Percentiles rank a stretch among this genome's conserved stretches.
These are phyloP conservation scores for Aurantiochytrium sp. DNA, from an alignment of 108 stramenopile genomes.

Conservation along the genomic window DNA sequence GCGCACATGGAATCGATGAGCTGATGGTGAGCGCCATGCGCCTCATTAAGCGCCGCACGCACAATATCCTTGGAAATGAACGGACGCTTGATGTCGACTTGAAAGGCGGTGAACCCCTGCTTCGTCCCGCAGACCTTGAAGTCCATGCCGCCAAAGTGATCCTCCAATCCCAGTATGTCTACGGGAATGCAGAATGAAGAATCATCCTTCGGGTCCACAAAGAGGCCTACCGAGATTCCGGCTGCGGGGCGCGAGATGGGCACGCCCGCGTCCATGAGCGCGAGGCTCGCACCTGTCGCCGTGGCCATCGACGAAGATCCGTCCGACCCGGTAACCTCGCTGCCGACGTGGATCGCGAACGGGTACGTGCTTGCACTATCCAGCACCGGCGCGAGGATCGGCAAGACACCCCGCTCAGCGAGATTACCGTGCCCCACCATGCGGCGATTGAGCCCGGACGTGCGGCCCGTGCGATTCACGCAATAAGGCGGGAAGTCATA, in stretches of 20 bases:
- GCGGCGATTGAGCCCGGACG: constrained; percentile 59
- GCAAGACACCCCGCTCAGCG: constrained; percentile 77
- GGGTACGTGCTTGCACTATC: constrained; percentile 61
- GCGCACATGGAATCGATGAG: constrained; percentile 69
- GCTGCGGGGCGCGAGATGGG: constrained; percentile 73
- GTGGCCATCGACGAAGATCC: constrained; percentile 78
- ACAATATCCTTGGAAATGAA: constrained; percentile 53
- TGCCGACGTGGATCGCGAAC: constrained; percentile 72
- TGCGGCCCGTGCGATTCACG: constrained; percentile 57
- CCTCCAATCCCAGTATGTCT: constrained; percentile 86
- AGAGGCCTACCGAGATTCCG: constrained; percentile 77
- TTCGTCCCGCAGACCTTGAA: constrained; percentile 83
- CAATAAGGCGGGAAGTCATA: constrained; percentile 81
- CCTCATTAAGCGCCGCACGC: too few species aligned
- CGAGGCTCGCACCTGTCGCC: constrained; percentile 68
- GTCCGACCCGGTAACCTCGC: constrained; percentile 74
- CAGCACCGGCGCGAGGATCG: constrained; percentile 64
- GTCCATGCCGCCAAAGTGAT: constrained; percentile 83
- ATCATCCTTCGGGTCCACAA: not conserved
- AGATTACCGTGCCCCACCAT: constrained; percentile 73
- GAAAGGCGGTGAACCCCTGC: constrained; percentile 74
- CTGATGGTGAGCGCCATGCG: constrained; percentile 66
- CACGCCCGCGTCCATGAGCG: constrained; percentile 84
- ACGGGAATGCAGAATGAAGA: constrained; percentile 50
- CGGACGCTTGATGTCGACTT: constrained; percentile 55